These are phyloP conservation scores for Boehmeria nivea DNA, from an alignment of 306 rosid species.

Conservation along the genomic window DNA sequence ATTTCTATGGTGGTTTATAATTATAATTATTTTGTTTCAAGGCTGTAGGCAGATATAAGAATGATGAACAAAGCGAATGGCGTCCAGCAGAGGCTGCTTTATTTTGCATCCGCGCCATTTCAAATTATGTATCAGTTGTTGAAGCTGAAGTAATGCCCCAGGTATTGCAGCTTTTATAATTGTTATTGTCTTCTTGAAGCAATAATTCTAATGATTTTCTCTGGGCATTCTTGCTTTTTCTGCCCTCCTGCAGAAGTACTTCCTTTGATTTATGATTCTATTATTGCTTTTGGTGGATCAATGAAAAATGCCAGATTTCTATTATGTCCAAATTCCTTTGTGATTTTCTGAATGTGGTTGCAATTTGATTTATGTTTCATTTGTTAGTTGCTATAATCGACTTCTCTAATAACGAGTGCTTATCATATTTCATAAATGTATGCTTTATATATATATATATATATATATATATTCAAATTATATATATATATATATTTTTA, in stretches of 20 bases:
- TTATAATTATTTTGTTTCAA: conserved; percentile 23
- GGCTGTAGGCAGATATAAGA: conserved; percentile 77
- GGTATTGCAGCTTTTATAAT: conserved; percentile 35
- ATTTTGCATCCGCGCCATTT: conserved; percentile 90
- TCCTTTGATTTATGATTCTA: too few species aligned
- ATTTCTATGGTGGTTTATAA: conserved; percentile 4
- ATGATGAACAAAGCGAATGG: conserved; percentile 73
- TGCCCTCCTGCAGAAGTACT: neutral
- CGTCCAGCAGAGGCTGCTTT: conserved; percentile 94
- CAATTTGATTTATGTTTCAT: neutral
- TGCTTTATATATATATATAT: too few species aligned
- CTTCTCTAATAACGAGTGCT: too few species aligned
- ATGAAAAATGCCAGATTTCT: too few species aligned
- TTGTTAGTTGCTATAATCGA: neutral
- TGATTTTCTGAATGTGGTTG: neutral
- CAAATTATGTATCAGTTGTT: conserved; percentile 72
- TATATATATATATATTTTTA: neutral
- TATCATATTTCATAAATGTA: too few species aligned
- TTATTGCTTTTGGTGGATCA: too few species aligned
- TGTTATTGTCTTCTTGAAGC: conserved; percentile 11
- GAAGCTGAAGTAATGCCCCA: conserved; percentile 97
- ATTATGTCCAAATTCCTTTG: too few species aligned
- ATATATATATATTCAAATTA: too few species aligned
- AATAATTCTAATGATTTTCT: neutral
- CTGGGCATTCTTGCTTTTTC: too few species aligned